Evolutionary conservation across 1,284 basidiomycete genomes (phyloP).

Genomic region (Takashimella tepidaria): DNA sequence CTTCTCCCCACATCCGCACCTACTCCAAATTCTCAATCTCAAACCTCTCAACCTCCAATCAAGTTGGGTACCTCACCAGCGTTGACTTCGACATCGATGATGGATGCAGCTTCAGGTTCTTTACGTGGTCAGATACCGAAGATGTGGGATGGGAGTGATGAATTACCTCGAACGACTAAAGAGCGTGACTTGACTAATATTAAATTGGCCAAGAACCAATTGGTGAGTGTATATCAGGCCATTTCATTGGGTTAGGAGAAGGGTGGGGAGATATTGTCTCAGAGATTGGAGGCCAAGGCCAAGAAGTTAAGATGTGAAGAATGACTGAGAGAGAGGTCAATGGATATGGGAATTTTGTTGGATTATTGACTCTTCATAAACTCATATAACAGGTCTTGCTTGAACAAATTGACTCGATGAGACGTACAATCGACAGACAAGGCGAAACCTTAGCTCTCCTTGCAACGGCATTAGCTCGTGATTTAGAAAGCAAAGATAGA

Average conservation of each 20-base stretch:
- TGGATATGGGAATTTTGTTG: no score
- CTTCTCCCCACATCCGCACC: slow-evolving; percentile 7
- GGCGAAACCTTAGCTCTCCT: slow-evolving; percentile 27
- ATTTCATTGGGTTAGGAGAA: no score
- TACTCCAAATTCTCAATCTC: no score
- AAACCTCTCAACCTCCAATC: neutral
- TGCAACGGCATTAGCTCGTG: neutral
- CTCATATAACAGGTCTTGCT: slow-evolving; percentile 38
- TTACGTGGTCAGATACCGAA: slow-evolving; percentile 1
- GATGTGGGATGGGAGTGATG: slow-evolving; percentile 27
- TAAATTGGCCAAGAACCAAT: slow-evolving; percentile 48
- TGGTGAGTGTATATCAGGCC: slow-evolving; percentile 36
- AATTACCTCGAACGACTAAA: slow-evolving; percentile 3
- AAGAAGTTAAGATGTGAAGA: no score
- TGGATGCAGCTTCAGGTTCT: neutral
- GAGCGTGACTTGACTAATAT: slow-evolving; percentile 41
- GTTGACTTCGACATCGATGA: neutral
- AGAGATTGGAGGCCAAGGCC: no score
- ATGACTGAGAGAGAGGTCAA: no score
- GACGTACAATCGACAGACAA: slow-evolving; percentile 41
- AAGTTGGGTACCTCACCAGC: neutral
- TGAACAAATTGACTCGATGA: slow-evolving; percentile 42
- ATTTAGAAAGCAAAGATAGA: neutral
- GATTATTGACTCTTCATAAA: no score
- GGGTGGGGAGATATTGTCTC: no score